Evolutionary conservation across 2,329 filamentous ascomycete genomes (phyloP).

Genomic region (Colletotrichum caudatum): DNA sequence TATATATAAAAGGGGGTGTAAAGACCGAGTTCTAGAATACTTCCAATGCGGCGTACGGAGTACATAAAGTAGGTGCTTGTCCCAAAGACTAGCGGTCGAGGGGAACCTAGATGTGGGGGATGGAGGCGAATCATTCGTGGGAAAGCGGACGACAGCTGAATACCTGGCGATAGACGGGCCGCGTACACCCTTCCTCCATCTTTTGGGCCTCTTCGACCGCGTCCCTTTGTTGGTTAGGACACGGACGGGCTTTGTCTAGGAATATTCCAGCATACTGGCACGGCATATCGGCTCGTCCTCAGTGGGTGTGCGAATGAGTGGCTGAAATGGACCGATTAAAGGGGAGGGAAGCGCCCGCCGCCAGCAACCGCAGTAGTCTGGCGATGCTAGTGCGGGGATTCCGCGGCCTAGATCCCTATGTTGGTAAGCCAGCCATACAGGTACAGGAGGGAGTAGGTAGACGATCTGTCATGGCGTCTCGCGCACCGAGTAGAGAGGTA

Average conservation of each 20-base stretch:
- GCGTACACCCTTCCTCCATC: not conserved
- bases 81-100: conserved; percentile 1
- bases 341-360: conserved; percentile 18
- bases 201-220: not conserved
- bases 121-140: conserved; percentile 26
- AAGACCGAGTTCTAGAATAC: conserved; percentile 36
- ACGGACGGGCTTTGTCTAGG: conserved; percentile 5
- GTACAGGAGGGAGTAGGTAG: not conserved
- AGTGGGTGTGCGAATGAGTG: conserved; percentile 2
- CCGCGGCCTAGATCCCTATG: not conserved
- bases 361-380: conserved; percentile 5
- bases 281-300: not conserved
- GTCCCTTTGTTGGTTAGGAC: conserved; percentile 9
- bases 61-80: not conserved
- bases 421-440: not conserved
- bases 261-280: conserved; percentile 1
- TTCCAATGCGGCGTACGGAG: conserved; percentile 19
- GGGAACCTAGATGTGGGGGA: conserved; percentile 23
- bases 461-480: not conserved
- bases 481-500: conserved; percentile 14
- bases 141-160: conserved; percentile 14
- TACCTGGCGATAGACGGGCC: conserved; percentile 23
- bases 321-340: conserved; percentile 27
- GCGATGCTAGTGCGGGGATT: conserved; percentile 14
- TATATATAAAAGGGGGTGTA: not conserved